Evolutionary conservation across 768 basidiomycete genomes (phyloP), one percentile per base, ranked within the genome.

Genomic region (Filobasidium floriforme): DNA sequence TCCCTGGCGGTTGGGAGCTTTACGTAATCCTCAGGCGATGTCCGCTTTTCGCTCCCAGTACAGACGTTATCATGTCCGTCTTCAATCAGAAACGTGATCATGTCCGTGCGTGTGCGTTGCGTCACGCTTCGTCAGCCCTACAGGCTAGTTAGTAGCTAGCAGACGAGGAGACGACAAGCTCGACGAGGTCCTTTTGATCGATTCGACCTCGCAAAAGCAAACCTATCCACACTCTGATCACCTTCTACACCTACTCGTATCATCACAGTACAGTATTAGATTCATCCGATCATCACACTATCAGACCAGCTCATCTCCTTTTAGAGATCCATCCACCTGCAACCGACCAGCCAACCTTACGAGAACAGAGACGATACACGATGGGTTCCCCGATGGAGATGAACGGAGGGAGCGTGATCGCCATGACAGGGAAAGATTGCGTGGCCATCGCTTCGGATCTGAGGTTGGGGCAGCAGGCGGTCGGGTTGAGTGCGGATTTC

Each of bases 401-500:
- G 69, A 97, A 96, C 83, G 93, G 93, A 82, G 96, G 96, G 81
- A 96, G 93, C 81, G 90, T 94, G 73, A 84, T 99, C 80, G 96
- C 96, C 82, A 99, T 99, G 96, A 88, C 89, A 67, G 96, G 96
- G 69, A 97, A 98, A 81, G 89, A 92, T 72, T 99, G 96, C 79
- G 96, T 99, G 60, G 96, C 96, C 62, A 98, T 98, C 80, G 96
- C 94, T 29, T 91, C 89, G 62, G 96, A 99, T 81, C 76, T 94
- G 71, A 66, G 94, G 69, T 81, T 98, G 63, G 96, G 96, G 67
- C 89, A 88, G 70, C 88, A 92, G 77, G 85, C 89, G 7, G 77
- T 93, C 72, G 87, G 89, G 41, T 86, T 98, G 60, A 88, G 93
- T 7, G 85, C 87, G 59, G 89, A 98, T 81, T 98, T 94, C 78